Conservation (phyloP, 1,139 yeast species). For the Meyerozyma athensensis region DNA sequence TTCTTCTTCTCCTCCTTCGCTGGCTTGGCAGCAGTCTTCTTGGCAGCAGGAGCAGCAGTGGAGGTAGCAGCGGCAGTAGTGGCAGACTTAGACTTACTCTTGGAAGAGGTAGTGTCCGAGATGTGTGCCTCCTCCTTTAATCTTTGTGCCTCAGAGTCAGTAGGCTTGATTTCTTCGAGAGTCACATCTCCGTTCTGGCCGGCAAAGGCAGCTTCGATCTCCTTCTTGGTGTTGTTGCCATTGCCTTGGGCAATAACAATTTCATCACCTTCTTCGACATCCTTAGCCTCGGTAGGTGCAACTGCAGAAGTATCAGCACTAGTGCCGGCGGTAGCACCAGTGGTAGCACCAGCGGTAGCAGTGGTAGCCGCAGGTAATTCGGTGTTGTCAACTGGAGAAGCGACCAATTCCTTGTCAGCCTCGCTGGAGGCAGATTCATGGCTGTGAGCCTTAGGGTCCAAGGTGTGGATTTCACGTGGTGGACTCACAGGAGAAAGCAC, state of each 20-base stretch:
- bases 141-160: constrained; percentile 27
- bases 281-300: constrained; percentile 8
- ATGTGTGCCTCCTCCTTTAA: constrained; percentile 14
- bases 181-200: constrained; percentile 37
- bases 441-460: constrained; percentile 5
- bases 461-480: background rate
- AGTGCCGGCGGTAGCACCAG: constrained; percentile 4
- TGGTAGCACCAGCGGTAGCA: constrained; percentile 10
- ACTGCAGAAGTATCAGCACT: constrained; percentile 8
- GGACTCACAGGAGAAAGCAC: background rate
- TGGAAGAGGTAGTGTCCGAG: constrained; percentile 11
- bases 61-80: constrained; percentile 9
- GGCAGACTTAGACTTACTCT: constrained; percentile 10
- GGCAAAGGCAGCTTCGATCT: constrained; percentile 33
- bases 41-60: constrained; percentile 7
- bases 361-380: constrained; percentile 11
- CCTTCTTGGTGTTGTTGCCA: constrained; percentile 23
- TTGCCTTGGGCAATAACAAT: constrained; percentile 39
- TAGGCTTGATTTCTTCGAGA: constrained; percentile 42
- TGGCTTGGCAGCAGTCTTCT: constrained; percentile 6
- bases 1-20: constrained; percentile 10
- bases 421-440: constrained; percentile 5
- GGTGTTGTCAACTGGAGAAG: constrained; percentile 16
- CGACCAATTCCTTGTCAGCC: constrained; percentile 20
- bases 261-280: constrained; percentile 21